Percentiles rank a stretch among this genome's conserved stretches.
Evolutionary conservation across 164 flowering plant species (phyloP).

Genomic region (Houttuynia cordata): DNA sequence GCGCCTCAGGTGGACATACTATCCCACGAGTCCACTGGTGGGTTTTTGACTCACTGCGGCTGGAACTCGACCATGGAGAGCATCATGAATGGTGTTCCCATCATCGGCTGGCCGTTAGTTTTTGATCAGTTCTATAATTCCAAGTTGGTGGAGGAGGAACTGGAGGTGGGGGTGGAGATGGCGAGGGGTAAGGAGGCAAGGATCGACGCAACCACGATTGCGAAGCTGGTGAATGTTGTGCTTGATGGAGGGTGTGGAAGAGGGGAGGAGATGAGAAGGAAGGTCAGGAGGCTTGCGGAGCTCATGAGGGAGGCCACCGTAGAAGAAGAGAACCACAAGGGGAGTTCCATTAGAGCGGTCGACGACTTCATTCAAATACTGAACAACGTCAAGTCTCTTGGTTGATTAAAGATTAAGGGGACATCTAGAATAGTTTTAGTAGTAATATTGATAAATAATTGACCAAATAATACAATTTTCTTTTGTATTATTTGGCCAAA

Average conservation of each 20-base stretch:
- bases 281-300: slow-evolving; percentile 13
- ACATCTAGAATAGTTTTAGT: no score
- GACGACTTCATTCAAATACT: background rate
- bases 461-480: no score
- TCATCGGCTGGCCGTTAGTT: slow-evolving; percentile 63
- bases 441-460: no score
- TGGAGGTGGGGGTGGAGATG: slow-evolving; percentile 32
- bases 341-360: background rate
- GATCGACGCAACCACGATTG: slow-evolving; percentile 14
- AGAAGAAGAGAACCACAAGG: background rate
- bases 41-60: slow-evolving; percentile 46
- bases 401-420: no score
- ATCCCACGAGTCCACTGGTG: slow-evolving; percentile 31
- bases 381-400: no score
- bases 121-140: slow-evolving; percentile 58
- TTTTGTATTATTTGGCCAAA: no score
- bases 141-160: slow-evolving; percentile 24
- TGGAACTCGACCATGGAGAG: slow-evolving; percentile 51
- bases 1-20: slow-evolving; percentile 42
- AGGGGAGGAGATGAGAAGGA: slow-evolving; percentile 38
- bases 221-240: slow-evolving; percentile 21
- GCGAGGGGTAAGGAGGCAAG: slow-evolving; percentile 21
- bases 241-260: slow-evolving; percentile 30
- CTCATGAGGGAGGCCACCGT: background rate
- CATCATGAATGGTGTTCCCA: slow-evolving; percentile 36